These are phyloP conservation scores for Saxophila tyrrhenica DNA, from an alignment of 495 filamentous ascomycete species.

Conservation along the genomic window DNA sequence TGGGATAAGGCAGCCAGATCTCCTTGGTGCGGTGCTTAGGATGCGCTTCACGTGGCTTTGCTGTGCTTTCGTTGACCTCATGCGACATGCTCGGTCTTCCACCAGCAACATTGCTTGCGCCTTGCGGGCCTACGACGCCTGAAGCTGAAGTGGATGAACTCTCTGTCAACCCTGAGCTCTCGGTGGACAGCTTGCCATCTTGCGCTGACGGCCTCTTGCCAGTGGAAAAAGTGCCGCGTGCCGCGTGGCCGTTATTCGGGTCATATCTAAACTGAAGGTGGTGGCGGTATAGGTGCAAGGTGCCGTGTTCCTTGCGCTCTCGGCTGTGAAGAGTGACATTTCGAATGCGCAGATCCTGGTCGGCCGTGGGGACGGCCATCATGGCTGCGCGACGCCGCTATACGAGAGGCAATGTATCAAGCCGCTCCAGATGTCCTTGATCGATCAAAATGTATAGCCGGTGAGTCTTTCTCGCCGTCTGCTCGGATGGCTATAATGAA, in stretches of 20 bases:
- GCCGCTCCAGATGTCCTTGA: no score
- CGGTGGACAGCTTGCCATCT: background rate
- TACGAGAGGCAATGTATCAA: no score
- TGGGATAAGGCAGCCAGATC: constrained; percentile 87
- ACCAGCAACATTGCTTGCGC: no score
- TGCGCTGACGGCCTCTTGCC: background rate
- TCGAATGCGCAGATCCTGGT: background rate
- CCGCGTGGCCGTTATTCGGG: constrained; percentile 21
- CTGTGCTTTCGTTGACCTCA: background rate
- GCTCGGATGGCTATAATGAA: no score
- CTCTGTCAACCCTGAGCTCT: background rate
- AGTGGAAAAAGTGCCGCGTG: background rate
- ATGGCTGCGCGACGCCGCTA: no score
- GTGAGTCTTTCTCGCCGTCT: no score
- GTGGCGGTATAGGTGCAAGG: constrained; percentile 31
- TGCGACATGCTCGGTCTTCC: background rate
- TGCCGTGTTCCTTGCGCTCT: constrained; percentile 11
- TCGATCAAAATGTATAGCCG: no score
- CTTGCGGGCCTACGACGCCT: background rate
- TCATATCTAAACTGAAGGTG: constrained; percentile 35
- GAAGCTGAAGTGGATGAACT: background rate
- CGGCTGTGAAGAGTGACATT: constrained; percentile 3
- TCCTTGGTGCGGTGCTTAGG: constrained; percentile 42
- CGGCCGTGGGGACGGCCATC: background rate
- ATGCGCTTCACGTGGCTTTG: background rate